phyloP scores from a whole-genome alignment of 2,329 filamentous ascomycete genomes.

The Chrysoporthe austroafricana region DNA sequence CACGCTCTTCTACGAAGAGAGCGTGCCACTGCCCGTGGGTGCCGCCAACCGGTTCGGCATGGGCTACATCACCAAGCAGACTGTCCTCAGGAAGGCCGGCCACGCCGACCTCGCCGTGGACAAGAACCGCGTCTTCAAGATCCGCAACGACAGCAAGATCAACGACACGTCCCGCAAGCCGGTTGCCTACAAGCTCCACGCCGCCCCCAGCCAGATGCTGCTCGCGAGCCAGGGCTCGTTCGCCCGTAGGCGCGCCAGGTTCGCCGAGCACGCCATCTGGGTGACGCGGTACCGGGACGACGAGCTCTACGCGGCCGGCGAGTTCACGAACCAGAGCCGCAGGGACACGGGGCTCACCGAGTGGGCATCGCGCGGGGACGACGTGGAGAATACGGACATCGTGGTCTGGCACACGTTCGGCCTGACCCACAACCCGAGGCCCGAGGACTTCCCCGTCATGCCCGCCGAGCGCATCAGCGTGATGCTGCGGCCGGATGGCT shows the following conservation, averaged over 20 bases:
- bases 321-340: slow-evolving; percentile 43
- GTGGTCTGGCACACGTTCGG: slow-evolving; percentile 58
- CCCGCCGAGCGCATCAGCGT: slow-evolving; percentile 60
- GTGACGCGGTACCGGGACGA: slow-evolving; percentile 41
- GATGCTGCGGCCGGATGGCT: slow-evolving; percentile 54
- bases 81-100: slow-evolving; percentile 48
- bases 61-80: slow-evolving; percentile 53
- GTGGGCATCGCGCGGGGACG: no score
- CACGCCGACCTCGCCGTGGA: slow-evolving; percentile 52
- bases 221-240: slow-evolving; percentile 48
- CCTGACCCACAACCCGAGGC: slow-evolving; percentile 63
- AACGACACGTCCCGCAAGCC: slow-evolving; percentile 56
- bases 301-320: slow-evolving; percentile 43
- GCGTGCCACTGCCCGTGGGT: no score
- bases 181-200: slow-evolving; percentile 61
- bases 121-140: slow-evolving; percentile 60
- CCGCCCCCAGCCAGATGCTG: slow-evolving; percentile 61
- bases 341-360: slow-evolving; percentile 51
- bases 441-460: slow-evolving; percentile 73
- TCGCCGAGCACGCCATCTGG: slow-evolving; percentile 42
- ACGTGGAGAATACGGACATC: slow-evolving; percentile 51
- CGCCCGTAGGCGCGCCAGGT: slow-evolving; percentile 42
- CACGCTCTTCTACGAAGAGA: slow-evolving; percentile 57
- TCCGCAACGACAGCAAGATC: slow-evolving; percentile 59
- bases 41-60: slow-evolving; percentile 52